Percentiles rank a stretch among this genome's conserved stretches.
Conservation (phyloP, 2,329 filamentous ascomycete species). For the Hypoxylon sp. region DNA sequence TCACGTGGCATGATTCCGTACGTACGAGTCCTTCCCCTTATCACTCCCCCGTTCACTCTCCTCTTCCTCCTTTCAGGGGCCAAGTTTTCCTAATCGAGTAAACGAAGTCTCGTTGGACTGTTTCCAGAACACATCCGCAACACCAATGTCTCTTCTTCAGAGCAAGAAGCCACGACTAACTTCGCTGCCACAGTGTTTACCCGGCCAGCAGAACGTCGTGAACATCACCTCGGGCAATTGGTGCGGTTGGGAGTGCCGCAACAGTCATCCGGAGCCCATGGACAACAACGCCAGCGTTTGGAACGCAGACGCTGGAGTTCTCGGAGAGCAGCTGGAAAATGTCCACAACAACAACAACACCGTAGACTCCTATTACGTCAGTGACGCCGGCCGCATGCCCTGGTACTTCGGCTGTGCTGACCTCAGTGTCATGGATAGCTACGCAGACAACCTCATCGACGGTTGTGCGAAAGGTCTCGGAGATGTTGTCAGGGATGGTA, state of each 20-base stretch:
- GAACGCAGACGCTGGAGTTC: not conserved
- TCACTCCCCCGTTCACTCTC: too few species aligned
- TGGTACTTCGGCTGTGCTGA: not conserved
- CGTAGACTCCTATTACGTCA: not conserved
- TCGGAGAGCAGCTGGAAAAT: not conserved
- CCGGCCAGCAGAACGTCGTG: slow-evolving; percentile 33
- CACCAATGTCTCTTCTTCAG: not conserved
- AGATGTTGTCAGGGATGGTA: too few species aligned
- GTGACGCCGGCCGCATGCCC: not conserved
- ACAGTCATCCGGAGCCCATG: slow-evolving; percentile 28
- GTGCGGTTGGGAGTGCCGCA: slow-evolving; percentile 53
- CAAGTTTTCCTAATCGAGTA: not conserved
- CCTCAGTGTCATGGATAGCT: not conserved
- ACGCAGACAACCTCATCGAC: not conserved
- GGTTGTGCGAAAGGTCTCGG: not conserved
- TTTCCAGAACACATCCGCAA: not conserved
- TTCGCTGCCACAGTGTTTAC: not conserved
- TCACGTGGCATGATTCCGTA: slow-evolving; percentile 39
- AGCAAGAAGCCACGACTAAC: not conserved
- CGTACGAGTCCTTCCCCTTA: not conserved
- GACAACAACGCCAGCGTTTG: not conserved
- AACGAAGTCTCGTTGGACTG: not conserved
- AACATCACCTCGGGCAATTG: slow-evolving; percentile 40
- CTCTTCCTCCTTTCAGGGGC: not conserved
- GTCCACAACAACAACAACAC: not conserved